Evolutionary conservation across 2,329 filamentous ascomycete genomes (phyloP).

Genomic region (Exophiala xenobiotica): DNA sequence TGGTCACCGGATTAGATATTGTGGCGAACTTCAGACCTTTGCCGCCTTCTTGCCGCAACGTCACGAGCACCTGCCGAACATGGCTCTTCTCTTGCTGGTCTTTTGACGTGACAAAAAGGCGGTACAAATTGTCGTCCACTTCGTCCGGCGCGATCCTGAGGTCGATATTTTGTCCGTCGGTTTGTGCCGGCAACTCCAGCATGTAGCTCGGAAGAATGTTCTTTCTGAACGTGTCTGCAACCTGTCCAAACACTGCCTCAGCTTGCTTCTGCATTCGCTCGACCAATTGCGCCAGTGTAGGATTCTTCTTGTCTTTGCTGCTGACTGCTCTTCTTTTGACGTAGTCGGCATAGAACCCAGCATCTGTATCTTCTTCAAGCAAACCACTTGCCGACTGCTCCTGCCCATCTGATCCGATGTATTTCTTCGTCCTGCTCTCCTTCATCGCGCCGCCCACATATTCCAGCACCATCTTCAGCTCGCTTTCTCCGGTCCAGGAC

Average conservation of each 20-base stretch:
- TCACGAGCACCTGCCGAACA: conserved; percentile 8
- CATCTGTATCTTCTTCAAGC: conserved; percentile 26
- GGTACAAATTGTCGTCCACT: conserved; percentile 12
- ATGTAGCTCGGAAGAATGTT: conserved; percentile 59
- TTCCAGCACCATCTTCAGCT: conserved; percentile 68
- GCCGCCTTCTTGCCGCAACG: conserved; percentile 10
- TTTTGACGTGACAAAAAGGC: conserved; percentile 9
- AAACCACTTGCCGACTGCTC: conserved; percentile 4
- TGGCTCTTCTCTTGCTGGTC: background rate
- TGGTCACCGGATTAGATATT: background rate
- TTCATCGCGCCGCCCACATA: conserved; percentile 63
- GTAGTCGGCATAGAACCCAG: conserved; percentile 48
- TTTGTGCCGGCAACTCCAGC: conserved; percentile 12
- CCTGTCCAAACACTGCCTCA: conserved; percentile 62
- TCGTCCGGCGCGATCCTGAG: conserved; percentile 19
- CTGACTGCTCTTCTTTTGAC: conserved; percentile 52
- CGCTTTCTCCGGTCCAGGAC: conserved; percentile 57
- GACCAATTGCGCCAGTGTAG: conserved; percentile 64
- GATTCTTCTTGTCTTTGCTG: conserved; percentile 50
- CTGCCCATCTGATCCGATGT: conserved; percentile 35
- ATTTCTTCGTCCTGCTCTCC: conserved; percentile 36
- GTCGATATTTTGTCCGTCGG: conserved; percentile 11
- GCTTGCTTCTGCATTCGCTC: conserved; percentile 59
- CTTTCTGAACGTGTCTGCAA: conserved; percentile 67
- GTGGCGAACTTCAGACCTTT: conserved; percentile 11